A percentile compares a stretch with the other conserved stretches of the same genome.
These are phyloP conservation scores for Huntiella omanensis DNA, from an alignment of 2,329 filamentous ascomycete genomes.

Conservation along the genomic window DNA sequence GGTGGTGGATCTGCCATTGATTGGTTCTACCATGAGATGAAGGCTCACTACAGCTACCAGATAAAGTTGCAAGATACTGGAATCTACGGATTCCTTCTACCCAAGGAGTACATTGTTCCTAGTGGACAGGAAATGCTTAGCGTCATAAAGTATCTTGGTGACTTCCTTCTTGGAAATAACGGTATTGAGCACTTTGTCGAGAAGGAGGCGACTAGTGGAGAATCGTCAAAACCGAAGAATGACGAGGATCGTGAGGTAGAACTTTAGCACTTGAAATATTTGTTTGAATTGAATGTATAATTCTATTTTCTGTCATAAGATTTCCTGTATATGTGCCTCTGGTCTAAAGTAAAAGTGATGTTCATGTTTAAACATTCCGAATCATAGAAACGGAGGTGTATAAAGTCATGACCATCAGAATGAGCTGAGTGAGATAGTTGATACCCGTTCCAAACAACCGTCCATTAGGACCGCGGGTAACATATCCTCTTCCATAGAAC, in stretches of 20 bases:
- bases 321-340: too few species aligned
- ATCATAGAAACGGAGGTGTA: constrained; percentile 22
- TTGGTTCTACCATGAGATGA: constrained; percentile 83
- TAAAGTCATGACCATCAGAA: constrained; percentile 25
- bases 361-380: too few species aligned
- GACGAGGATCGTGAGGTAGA: constrained; percentile 12
- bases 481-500: constrained; percentile 38
- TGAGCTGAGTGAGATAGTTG: constrained; percentile 19
- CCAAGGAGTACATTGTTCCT: constrained; percentile 69
- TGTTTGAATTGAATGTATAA: not conserved
- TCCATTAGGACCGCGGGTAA: constrained; percentile 26
- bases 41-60: constrained; percentile 74
- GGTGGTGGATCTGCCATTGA: constrained; percentile 77
- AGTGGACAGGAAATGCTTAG: constrained; percentile 76
- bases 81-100: constrained; percentile 82
- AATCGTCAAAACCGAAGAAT: constrained; percentile 9
- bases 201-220: not conserved
- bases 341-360: too few species aligned
- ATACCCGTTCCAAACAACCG: constrained; percentile 22
- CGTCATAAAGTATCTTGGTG: constrained; percentile 66
- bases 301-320: not conserved
- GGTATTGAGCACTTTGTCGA: constrained; percentile 33
- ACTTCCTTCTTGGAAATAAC: constrained; percentile 55
- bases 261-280: not conserved
- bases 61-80: constrained; percentile 87